These are phyloP conservation scores for Adansonia gregorii DNA, from an alignment of 441 rosid species.

Conservation along the genomic window DNA sequence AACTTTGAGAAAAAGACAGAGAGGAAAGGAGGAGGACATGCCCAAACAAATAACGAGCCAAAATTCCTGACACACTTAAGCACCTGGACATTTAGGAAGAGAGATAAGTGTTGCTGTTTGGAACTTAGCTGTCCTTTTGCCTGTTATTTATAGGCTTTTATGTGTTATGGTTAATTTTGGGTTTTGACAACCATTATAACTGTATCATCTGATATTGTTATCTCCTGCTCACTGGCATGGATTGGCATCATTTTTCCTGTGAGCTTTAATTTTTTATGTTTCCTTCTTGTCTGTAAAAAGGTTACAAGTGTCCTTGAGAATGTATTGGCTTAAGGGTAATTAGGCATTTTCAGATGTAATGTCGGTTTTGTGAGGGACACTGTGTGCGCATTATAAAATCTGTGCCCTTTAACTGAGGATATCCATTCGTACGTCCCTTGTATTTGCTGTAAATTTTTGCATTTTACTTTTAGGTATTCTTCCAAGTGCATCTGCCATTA, in stretches of 20 bases:
- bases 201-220: neutral
- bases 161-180: neutral
- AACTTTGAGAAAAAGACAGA: neutral
- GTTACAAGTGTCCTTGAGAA: neutral
- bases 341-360: neutral
- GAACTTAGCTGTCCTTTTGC: neutral
- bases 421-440: neutral
- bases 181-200: neutral
- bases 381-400: neutral
- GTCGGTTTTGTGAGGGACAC: neutral
- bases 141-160: neutral
- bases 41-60: neutral
- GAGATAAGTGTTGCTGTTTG: neutral
- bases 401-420: neutral
- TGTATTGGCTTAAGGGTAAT: neutral
- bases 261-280: neutral
- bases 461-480: neutral
- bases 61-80: no score
- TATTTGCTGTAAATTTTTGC: neutral
- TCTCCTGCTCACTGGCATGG: neutral
- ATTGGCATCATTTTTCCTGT: neutral
- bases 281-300: neutral
- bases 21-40: no score
- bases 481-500: neutral
- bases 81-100: neutral